These are phyloP conservation scores for Trichoderma guizhouense DNA, from an alignment of 2,329 filamentous ascomycete genomes.

Conservation along the genomic window DNA sequence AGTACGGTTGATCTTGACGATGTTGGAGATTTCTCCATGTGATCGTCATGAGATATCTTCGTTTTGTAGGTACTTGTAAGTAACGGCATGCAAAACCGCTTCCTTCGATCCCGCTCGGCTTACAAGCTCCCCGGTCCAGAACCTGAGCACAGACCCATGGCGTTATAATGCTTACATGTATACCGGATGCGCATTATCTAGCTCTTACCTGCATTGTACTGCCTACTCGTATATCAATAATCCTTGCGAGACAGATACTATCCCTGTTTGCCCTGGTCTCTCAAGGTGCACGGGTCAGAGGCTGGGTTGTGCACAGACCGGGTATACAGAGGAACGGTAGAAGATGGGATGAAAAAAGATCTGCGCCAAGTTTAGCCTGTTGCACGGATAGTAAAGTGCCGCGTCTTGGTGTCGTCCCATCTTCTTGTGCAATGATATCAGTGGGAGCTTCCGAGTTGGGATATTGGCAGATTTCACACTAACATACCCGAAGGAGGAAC, in stretches of 20 bases:
- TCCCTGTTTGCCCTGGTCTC: not conserved
- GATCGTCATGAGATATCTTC: not conserved
- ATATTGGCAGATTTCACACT: not conserved
- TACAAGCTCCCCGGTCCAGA: not conserved
- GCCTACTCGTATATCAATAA: not conserved
- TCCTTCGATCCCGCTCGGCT: not conserved
- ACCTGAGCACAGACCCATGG: not conserved
- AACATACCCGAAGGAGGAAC: not conserved
- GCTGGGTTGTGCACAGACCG: not conserved
- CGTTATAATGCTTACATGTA: not conserved
- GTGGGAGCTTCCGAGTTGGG: not conserved
- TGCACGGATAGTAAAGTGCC: not conserved
- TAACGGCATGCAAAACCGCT: not conserved
- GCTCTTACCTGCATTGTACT: not conserved
- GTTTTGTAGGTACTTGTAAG: not conserved
- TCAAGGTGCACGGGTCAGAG: not conserved
- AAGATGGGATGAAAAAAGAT: not conserved
- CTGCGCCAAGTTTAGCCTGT: not conserved
- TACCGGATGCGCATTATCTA: not conserved
- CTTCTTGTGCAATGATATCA: not conserved
- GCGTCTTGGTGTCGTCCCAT: not conserved
- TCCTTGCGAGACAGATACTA: not conserved
- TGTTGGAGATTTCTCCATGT: not conserved
- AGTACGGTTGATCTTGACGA: not conserved
- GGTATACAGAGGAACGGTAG: not conserved